Base-by-base conservation (phyloP, 2,329 filamentous ascomycete genomes). In the Zopfia rhizophila region DNA sequence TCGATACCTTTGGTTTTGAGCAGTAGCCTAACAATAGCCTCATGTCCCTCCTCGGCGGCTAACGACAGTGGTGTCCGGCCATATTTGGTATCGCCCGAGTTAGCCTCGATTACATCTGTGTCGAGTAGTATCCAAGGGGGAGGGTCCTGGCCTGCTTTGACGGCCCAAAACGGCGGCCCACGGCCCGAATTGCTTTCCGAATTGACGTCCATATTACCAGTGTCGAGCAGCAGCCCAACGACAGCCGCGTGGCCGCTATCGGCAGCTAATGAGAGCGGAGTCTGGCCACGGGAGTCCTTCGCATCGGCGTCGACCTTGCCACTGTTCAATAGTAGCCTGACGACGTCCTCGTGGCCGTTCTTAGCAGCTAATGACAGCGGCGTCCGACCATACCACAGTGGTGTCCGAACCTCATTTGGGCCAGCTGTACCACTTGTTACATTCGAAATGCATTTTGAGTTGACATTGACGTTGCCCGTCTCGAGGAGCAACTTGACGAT, bases 401-500 rank as follows among this genome's bases (percentile, higher is more conserved):
- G n/a, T n/a, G n/a, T n/a, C n/a, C n/a, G n/a, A n/a, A n/a, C n/a
- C n/a, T n/a, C n/a, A n/a, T n/a, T n/a, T n/a, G n/a, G n/a, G n/a
- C n/a, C n/a, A n/a, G n/a, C n/a, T n/a, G n/a, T n/a, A n/a, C n/a
- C n/a, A n/a, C n/a, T n/a, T n/a, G n/a, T n/a, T n/a, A n/a, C n/a
- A n/a, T n/a, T n/a, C 3, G 12, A n/a, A 5, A 3, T 17, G 14
- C 25, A n/a, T 22, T 19, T 38, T n/a, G 13, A 12, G 19, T 38
- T 14, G 22, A 5, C 25, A 16, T 7, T 17, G 22, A 4, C 5
- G n/a, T 21, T 27, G 22, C 18, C 43, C 12, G 7, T 38, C 1
- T 30, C 18, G 3, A 51, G 33, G 12, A 49, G 35, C 22, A 49
- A 14, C 21, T 35, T 35, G 4, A 45, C 32, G 11, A 49, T 23